Evolutionary conservation across 2,329 filamentous ascomycete genomes (phyloP), one percentile per base, ranked within the genome.

Genomic region (Colletotrichum liaoningense): DNA sequence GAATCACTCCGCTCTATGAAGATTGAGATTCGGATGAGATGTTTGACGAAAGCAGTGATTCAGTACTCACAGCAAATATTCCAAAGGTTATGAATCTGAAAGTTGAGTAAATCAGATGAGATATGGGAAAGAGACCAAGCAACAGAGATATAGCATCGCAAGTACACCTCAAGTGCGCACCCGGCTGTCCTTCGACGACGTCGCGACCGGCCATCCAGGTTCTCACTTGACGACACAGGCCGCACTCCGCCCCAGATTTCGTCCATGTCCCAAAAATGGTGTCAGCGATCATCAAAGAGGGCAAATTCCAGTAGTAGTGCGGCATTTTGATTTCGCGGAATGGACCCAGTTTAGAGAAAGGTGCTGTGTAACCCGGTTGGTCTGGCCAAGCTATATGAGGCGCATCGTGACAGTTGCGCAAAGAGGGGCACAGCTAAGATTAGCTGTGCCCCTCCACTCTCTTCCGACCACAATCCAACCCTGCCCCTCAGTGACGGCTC

Each of bases 141-240:
- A 49, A 24, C 56, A 26, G 60, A 60, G 35, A 19, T 30, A 26
- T 22, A 56, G 11, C 24, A 42, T 42, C 14, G 38, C 38, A 42
- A 33, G 56, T 8, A 12, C 60, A 73, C 22, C 60, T 28, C 55
- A 55, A 28, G 59, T 66, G 67, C 56, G 67, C 58, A 65, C 60
- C 67, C 33, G 70, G 60, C 22, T 62, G 71, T 56, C 71, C 70
- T 71, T 73, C 26, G 64, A 73, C 42, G 33, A 71, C 58, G 42
- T 65, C 33, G 71, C 60, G 67, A 71, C 33, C 14, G 22, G 55
- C 70, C 71, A 73, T 73, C 71, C 33, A 62, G 71, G 71, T 73
- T 62, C 71, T 73, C 71, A 70, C 35, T 52, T 30, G 49, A 66
- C 62, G 71, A 73, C 63, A 60, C 54, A 55, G 57, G 56, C 38